Evolutionary conservation across 2,329 filamentous ascomycete genomes (phyloP).

Genomic region (Monosporascus ibericus): DNA sequence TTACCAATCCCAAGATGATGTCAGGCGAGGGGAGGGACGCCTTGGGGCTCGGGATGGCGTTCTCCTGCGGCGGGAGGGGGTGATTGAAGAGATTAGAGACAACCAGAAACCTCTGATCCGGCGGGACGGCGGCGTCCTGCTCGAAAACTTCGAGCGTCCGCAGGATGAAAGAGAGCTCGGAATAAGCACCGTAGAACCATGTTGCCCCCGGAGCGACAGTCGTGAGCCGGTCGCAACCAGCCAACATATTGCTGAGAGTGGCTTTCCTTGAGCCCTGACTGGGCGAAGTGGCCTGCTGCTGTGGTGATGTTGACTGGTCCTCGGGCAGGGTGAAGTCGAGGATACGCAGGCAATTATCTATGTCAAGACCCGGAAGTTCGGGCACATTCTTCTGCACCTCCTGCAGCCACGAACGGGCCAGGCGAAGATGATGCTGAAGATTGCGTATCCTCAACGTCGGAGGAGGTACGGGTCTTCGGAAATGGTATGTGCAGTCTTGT

Average conservation of each 20-base stretch:
- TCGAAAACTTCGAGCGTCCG: constrained; percentile 2
- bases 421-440: constrained; percentile 3
- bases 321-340: constrained; percentile 5
- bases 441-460: constrained; percentile 3
- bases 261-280: not conserved
- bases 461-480: constrained; percentile 2
- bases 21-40: not conserved
- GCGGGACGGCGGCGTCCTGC: not conserved
- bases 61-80: not conserved
- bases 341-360: constrained; percentile 3
- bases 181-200: constrained; percentile 4
- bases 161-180: constrained; percentile 3
- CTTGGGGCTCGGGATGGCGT: not conserved
- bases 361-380: constrained; percentile 1
- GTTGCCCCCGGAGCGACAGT: not conserved
- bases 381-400: constrained; percentile 2
- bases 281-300: not conserved
- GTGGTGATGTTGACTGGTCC: not conserved
- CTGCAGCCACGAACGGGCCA: constrained; percentile 4
- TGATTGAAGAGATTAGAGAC: constrained; percentile 2
- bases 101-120: not conserved
- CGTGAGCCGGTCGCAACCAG: constrained; percentile 2
- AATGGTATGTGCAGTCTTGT: constrained; percentile 4
- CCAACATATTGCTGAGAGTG: constrained; percentile 3
- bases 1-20: not conserved